These are phyloP conservation scores for Pulicaria dysenterica DNA, from an alignment of 129 eudicot species.

Conservation along the genomic window DNA sequence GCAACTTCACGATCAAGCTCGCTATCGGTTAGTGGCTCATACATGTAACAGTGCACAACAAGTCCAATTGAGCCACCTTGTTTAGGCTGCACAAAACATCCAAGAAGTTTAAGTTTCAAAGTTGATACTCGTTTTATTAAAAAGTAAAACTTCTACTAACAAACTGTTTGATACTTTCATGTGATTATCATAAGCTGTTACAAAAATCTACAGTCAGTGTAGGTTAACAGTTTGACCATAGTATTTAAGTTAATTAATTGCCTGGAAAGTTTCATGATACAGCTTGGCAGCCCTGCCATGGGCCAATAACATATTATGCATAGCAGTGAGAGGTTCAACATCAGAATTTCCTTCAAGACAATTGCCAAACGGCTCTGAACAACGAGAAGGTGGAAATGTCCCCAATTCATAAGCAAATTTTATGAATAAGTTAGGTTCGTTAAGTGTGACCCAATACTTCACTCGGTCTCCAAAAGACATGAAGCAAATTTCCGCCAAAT, in stretches of 20 bases:
- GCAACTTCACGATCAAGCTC: constrained; percentile 54
- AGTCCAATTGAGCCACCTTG: constrained; percentile 63
- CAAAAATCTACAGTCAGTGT: too few relatives aligned
- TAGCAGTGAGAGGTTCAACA: constrained; percentile 66
- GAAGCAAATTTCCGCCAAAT: constrained; percentile 66
- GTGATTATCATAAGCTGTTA: too few relatives aligned
- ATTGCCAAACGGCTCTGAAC: constrained; percentile 78
- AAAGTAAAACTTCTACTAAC: neutral
- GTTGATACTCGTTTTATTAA: neutral
- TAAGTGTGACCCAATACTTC: constrained; percentile 72
- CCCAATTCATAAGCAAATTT: constrained; percentile 50
- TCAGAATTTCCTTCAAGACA: constrained; percentile 74
- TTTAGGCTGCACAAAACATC: constrained; percentile 37
- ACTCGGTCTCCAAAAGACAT: constrained; percentile 76
- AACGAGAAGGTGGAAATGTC: constrained; percentile 58
- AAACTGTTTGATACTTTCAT: too few relatives aligned
- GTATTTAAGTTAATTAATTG: constrained; percentile 12
- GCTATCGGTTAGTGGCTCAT: constrained; percentile 50
- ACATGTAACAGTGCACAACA: constrained; percentile 39
- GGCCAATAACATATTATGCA: constrained; percentile 77
- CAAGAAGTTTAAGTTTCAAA: constrained; percentile 12
- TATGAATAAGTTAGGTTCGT: constrained; percentile 67
- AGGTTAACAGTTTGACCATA: too few relatives aligned
- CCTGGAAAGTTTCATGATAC: constrained; percentile 65
- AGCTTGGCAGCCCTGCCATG: constrained; percentile 79